Evolutionary conservation across 257 asterid species (phyloP).

Genomic region (Craterostigma plantagineum): DNA sequence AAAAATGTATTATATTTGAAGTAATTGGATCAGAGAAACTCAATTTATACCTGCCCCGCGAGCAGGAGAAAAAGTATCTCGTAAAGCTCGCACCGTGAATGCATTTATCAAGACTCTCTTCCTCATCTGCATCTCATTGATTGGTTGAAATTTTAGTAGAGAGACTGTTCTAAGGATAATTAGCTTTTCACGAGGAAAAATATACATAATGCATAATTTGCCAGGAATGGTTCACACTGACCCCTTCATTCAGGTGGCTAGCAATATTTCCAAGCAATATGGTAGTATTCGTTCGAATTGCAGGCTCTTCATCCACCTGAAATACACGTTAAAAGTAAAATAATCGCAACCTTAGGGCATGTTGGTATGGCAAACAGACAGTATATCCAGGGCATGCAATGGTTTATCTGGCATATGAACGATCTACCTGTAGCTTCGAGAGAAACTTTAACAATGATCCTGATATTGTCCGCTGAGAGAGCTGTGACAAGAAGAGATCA

Average conservation of each 20-base stretch:
- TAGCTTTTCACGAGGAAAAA: neutral
- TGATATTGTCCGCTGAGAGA: constrained; percentile 86
- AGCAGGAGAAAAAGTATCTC: constrained; percentile 94
- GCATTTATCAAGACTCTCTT: constrained; percentile 95
- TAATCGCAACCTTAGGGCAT: too few relatives aligned
- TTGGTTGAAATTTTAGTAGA: constrained; percentile 8
- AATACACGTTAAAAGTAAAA: constrained; percentile 11
- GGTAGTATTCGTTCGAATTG: constrained; percentile 93
- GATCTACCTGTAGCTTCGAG: constrained; percentile 79
- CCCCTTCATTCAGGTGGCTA: constrained; percentile 91
- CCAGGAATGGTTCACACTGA: constrained; percentile 15
- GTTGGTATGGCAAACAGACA: too few relatives aligned
- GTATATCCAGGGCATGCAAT: too few relatives aligned
- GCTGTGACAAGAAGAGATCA: constrained; percentile 29
- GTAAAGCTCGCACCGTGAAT: constrained; percentile 90
- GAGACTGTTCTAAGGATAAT: neutral
- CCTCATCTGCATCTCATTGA: constrained; percentile 52
- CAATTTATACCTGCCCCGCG: constrained; percentile 77
- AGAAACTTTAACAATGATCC: constrained; percentile 86
- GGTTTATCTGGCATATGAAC: too few relatives aligned
- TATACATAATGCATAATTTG: constrained; percentile 1
- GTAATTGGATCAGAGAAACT: neutral
- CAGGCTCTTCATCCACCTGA: constrained; percentile 97
- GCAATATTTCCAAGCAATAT: constrained; percentile 97
- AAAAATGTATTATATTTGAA: neutral